Evolutionary conservation across 2,329 filamentous ascomycete species (phyloP), one percentile per base, ranked within the genome.

Genomic region (Ophiostoma sp.): DNA sequence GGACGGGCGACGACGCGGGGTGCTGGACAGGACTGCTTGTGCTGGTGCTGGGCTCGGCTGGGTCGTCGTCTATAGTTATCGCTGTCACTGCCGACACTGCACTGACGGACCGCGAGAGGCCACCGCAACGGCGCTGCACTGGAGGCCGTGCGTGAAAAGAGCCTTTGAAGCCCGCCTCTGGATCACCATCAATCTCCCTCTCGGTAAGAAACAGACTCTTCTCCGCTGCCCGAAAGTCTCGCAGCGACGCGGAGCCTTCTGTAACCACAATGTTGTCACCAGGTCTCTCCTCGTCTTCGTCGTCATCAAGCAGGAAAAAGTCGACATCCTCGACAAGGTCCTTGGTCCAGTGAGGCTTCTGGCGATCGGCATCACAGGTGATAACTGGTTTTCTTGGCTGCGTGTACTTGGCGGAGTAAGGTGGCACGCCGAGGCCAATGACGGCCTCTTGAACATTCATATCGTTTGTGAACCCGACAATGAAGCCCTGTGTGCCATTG

Each of bases 401-500:
- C 20, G 17, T 69, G 23, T 57, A 57, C 4, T 57, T 57, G 23
- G n/a, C 52, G 3, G 52, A 57, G 23, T 27, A 57, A 48, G 62
- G 27, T 35, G 44, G 23, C 11, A 27, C 57, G 13, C 57, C 27
- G 27, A 17, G 23, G 27, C 52, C 52, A 13, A 57, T 27, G 52
- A 11, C 7, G 23, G 52, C 52, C 11, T 17, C 23, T 23, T 57
- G 3, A 4, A 57, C 27, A 57, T 57, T n/a, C 11, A 13, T 27
- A 7, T 62, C 27, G 3, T 79, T 75, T 71, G 83, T 79, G 70
- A 85, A 84, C 1, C 80, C 81, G 70, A 78, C 77, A 67, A 84
- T 78, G 54, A 80, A 76, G 3, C 83, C 82, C 74, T 83, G 82
- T 72, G 79, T 81, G 31, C 83, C 83, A 72, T 85, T 84, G 73